Evolutionary conservation across 768 basidiomycete species (phyloP).

Genomic region (Gyrodon lividus): DNA sequence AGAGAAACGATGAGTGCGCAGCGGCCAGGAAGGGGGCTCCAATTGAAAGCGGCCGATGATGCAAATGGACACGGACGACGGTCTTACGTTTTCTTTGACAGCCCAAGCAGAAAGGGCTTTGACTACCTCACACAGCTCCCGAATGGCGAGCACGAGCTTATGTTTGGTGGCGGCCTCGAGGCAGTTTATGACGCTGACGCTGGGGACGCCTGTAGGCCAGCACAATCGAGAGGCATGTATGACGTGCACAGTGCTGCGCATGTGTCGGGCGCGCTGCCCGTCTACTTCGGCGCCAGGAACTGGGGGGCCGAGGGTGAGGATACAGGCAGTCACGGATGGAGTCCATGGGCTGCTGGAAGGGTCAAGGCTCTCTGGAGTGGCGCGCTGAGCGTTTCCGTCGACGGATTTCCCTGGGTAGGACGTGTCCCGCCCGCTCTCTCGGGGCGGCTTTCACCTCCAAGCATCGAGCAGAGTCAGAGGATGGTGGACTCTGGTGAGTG

Average conservation of each 20-base stretch:
- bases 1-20: constrained; percentile 68
- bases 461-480: background rate
- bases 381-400: constrained; percentile 59
- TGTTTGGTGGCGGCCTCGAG: constrained; percentile 65
- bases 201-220: constrained; percentile 23
- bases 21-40: constrained; percentile 43
- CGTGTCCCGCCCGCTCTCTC: constrained; percentile 51
- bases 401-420: constrained; percentile 70
- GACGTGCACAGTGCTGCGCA: constrained; percentile 39
- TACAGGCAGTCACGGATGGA: constrained; percentile 11
- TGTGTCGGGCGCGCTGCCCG: constrained; percentile 48
- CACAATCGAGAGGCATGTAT: constrained; percentile 28
- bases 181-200: constrained; percentile 12
- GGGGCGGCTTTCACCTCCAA: constrained; percentile 33
- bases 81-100: constrained; percentile 59
- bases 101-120: constrained; percentile 38
- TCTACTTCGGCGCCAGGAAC: constrained; percentile 48
- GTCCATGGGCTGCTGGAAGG: constrained; percentile 41
- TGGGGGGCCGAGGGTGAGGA: constrained; percentile 42
- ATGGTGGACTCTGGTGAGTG: constrained; percentile 54
- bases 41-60: constrained; percentile 8
- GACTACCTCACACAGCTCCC: constrained; percentile 72
- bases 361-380: constrained; percentile 65
- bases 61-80: constrained; percentile 40
- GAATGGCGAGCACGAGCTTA: constrained; percentile 45